Conservation (phyloP, 2,329 filamentous ascomycete genomes). For the Akanthomyces lecanii region DNA sequence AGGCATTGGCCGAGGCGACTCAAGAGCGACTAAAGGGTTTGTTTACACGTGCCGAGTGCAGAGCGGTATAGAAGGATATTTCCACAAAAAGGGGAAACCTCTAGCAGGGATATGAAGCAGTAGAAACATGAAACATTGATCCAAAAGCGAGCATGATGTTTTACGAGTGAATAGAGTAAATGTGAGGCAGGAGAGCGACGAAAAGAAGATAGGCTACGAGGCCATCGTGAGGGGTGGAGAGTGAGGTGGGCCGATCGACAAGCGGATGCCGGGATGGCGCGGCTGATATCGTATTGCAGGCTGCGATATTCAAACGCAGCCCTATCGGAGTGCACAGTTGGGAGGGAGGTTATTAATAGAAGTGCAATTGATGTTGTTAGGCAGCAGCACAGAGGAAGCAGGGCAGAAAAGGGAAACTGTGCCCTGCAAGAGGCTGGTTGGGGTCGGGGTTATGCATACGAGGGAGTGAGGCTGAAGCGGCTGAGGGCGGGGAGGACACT, state of each 20-base stretch:
- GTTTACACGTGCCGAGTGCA: background rate
- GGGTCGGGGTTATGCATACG: background rate
- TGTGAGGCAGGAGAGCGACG: background rate
- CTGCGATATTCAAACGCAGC: slow-evolving; percentile 6
- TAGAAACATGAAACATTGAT: slow-evolving; percentile 18
- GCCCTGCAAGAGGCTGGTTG: background rate
- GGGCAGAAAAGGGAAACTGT: too few species aligned
- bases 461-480: slow-evolving; percentile 3
- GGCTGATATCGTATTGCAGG: slow-evolving; percentile 13
- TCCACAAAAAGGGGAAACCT: slow-evolving; percentile 5
- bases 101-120: slow-evolving; percentile 16
- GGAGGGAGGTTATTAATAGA: background rate
- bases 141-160: background rate
- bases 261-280: background rate
- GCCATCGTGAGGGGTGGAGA: background rate
- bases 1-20: slow-evolving; percentile 3
- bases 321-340: background rate
- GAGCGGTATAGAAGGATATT: slow-evolving; percentile 16
- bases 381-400: background rate
- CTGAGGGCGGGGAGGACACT: background rate
- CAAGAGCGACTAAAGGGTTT: background rate
- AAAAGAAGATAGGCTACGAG: background rate
- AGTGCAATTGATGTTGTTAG: background rate
- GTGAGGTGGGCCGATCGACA: background rate
- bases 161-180: background rate